Percentiles rank a stretch among this genome's conserved stretches.
phyloP scores from a whole-genome alignment of 2,329 filamentous ascomycete genomes.

The Macrophomina tecta region DNA sequence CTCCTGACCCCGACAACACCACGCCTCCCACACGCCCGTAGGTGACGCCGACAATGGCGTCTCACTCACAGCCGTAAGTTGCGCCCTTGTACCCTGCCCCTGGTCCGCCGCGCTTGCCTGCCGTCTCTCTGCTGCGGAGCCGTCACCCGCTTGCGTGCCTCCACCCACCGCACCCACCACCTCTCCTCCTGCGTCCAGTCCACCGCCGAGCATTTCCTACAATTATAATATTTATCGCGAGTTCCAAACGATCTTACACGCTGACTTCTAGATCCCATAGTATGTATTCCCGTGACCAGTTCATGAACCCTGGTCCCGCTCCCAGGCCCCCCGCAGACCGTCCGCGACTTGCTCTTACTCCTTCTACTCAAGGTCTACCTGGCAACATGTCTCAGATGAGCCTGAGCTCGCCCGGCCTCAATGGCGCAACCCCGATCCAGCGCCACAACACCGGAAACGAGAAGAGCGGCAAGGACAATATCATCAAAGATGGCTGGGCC shows the following conservation, averaged over 20 bases:
- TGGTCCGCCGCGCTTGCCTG: not conserved
- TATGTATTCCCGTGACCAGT: constrained; percentile 69
- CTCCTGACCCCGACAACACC: constrained; percentile 17
- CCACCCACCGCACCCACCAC: constrained; percentile 3
- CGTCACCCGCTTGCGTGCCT: constrained; percentile 13
- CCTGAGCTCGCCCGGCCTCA: constrained; percentile 64
- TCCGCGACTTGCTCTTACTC: constrained; percentile 80
- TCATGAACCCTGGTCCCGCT: constrained; percentile 97
- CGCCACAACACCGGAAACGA: constrained; percentile 48
- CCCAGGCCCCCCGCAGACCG: constrained; percentile 86
- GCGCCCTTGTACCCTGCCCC: not conserved
- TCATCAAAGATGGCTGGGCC: constrained; percentile 72
- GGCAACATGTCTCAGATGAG: constrained; percentile 82
- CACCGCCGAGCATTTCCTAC: not conserved
- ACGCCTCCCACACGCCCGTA: constrained; percentile 3
- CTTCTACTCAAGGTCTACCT: constrained; percentile 71
- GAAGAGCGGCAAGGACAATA: constrained; percentile 43
- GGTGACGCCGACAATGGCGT: constrained; percentile 15
- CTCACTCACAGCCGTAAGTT: constrained; percentile 23
- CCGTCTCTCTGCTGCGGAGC: constrained; percentile 8
- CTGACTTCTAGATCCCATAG: constrained; percentile 42
- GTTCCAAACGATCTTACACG: not conserved
- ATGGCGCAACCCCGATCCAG: constrained; percentile 45
- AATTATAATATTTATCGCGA: not conserved
- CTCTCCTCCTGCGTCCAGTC: constrained; percentile 1